Conservation (phyloP, 371 early-diverging fungal genomes). For the Lichtheimia ramosa region DNA sequence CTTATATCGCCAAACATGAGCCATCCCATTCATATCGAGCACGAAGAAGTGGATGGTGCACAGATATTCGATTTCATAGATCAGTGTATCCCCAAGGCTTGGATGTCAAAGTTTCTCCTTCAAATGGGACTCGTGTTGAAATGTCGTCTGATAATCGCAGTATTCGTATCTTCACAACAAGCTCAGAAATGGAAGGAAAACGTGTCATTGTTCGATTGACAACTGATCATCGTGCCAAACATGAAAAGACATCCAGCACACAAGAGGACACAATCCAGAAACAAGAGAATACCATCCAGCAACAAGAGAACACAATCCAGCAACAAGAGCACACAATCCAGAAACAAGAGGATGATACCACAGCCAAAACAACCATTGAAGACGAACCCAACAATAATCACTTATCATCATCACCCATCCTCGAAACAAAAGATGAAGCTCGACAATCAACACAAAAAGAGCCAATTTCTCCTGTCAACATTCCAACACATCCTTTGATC, state of each 20-base stretch:
- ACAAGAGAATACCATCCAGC: too few relatives aligned
- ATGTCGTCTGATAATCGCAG: conserved; percentile 23
- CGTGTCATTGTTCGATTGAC: conserved; percentile 28
- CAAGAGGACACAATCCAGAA: too few relatives aligned
- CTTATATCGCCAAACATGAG: conserved; percentile 41
- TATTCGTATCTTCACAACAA: conserved; percentile 36
- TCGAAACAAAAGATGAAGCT: background rate
- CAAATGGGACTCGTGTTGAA: conserved; percentile 27
- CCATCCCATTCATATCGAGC: conserved; percentile 38
- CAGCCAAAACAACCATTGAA: background rate
- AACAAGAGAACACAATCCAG: background rate
- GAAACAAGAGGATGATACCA: background rate
- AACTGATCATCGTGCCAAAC: background rate
- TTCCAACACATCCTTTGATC: background rate
- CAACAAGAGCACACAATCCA: too few relatives aligned
- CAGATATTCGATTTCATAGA: conserved; percentile 41
- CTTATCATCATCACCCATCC: background rate
- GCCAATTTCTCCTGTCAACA: too few relatives aligned
- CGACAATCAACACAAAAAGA: too few relatives aligned
- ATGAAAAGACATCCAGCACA: background rate
- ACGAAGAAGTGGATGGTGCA: conserved; percentile 35
- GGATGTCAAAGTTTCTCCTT: conserved; percentile 34
- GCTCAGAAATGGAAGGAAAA: conserved; percentile 39
- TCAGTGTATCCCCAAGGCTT: conserved; percentile 40
- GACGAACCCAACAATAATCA: background rate